Conservation (phyloP, 2,329 filamentous ascomycete species). For the Hortaea werneckii region DNA sequence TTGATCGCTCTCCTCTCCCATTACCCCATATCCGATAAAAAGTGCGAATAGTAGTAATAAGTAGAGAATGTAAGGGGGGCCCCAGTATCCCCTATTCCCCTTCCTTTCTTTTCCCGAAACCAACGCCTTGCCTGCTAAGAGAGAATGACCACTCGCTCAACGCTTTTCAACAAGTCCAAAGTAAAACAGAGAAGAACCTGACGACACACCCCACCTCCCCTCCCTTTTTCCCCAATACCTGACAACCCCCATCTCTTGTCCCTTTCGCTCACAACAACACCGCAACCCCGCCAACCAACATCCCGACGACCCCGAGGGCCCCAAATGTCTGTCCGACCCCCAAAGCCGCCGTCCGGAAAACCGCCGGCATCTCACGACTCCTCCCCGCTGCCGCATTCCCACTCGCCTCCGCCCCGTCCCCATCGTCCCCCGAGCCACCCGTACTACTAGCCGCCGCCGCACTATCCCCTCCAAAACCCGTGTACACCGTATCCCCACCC, state of each 20-base stretch:
- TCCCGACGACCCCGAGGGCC: constrained; percentile 42
- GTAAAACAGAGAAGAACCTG: no score
- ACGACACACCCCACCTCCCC: no score
- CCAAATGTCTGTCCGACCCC: constrained; percentile 48
- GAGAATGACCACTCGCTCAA: no score
- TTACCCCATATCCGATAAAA: no score
- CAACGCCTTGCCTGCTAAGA: no score
- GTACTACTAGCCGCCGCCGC: constrained; percentile 17
- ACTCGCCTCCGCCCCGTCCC: constrained; percentile 13
- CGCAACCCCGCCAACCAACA: constrained; percentile 50
- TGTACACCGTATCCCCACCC: constrained; percentile 30
- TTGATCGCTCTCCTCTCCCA: no score
- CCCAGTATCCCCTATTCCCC: no score
- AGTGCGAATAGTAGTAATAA: no score
- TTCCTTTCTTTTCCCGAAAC: no score
- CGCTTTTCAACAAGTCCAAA: no score
- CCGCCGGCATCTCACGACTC: constrained; percentile 6
- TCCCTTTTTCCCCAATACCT: no score
- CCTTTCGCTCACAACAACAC: constrained; percentile 20
- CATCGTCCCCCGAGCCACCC: constrained; percentile 22
- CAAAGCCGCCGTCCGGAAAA: constrained; percentile 32
- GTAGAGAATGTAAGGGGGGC: no score
- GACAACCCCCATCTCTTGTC: background rate
- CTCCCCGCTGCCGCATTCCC: constrained; percentile 23
- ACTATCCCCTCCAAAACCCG: constrained; percentile 31